phyloP scores from a whole-genome alignment of 2,329 filamentous ascomycete species.

The Periconia macrospinosa region DNA sequence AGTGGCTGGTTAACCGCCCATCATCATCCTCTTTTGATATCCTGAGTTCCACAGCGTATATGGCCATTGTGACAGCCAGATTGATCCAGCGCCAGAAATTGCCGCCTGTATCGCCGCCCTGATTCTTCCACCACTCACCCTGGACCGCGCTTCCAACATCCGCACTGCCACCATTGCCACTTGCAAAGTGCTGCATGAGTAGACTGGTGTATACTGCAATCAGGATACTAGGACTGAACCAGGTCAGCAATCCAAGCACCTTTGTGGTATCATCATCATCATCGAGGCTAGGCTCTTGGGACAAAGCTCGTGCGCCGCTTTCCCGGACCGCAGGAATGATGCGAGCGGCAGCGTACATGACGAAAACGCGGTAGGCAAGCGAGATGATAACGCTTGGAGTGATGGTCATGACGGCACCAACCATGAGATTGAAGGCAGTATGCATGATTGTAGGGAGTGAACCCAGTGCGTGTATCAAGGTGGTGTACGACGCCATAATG shows the following conservation, averaged over 20 bases:
- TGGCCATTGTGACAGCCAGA: slow-evolving; percentile 79
- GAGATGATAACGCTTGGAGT: slow-evolving; percentile 96
- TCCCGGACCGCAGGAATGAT: slow-evolving; percentile 94
- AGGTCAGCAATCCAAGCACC: slow-evolving; percentile 80
- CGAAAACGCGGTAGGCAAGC: slow-evolving; percentile 87
- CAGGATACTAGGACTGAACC: slow-evolving; percentile 92
- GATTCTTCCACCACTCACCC: slow-evolving; percentile 79
- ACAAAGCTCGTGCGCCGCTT: slow-evolving; percentile 77
- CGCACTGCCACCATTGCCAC: slow-evolving; percentile 56
- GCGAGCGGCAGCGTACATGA: slow-evolving; percentile 91
- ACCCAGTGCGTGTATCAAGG: slow-evolving; percentile 79
- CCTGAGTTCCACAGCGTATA: slow-evolving; percentile 90
- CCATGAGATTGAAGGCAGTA: slow-evolving; percentile 81
- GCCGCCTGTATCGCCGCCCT: slow-evolving; percentile 78
- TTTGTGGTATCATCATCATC: slow-evolving; percentile 82
- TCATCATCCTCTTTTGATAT: slow-evolving; percentile 83
- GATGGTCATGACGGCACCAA: slow-evolving; percentile 91
- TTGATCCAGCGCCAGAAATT: slow-evolving; percentile 96
- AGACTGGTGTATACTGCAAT: slow-evolving; percentile 96
- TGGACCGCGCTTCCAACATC: slow-evolving; percentile 46
- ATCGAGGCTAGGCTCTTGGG: slow-evolving; percentile 82
- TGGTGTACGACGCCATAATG: slow-evolving; percentile 98
- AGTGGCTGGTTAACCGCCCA: slow-evolving; percentile 72
- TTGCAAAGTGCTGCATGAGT: slow-evolving; percentile 90
- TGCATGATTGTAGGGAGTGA: slow-evolving; percentile 81